A percentile compares a stretch with the other conserved stretches of the same genome.
Conservation (phyloP, 805 yeast species). For the Jamesozyma lodderae region DNA sequence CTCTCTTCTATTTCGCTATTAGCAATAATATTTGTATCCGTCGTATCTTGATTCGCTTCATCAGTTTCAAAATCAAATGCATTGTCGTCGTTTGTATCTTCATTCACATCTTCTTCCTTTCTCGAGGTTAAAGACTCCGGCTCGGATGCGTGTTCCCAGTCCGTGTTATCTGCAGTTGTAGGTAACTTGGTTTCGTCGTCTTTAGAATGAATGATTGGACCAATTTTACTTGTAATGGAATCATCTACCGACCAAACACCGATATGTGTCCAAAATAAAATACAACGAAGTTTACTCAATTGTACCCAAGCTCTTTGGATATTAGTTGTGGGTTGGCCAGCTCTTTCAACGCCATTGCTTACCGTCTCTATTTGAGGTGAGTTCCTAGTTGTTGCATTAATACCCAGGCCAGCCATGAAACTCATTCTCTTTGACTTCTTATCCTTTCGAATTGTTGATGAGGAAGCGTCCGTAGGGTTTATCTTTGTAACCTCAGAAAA, state of each 20-base stretch:
- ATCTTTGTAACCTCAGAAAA: constrained; percentile 12
- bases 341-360: constrained; percentile 10
- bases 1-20: background rate
- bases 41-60: constrained; percentile 1
- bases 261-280: constrained; percentile 73
- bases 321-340: constrained; percentile 27
- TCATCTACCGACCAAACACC: constrained; percentile 64
- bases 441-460: constrained; percentile 7
- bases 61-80: constrained; percentile 19
- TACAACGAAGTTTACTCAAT: constrained; percentile 52
- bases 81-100: constrained; percentile 9
- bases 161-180: background rate
- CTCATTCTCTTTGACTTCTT: constrained; percentile 22
- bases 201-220: constrained; percentile 15
- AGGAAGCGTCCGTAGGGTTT: background rate
- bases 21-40: background rate
- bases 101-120: background rate
- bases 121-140: constrained; percentile 7
- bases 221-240: constrained; percentile 18
- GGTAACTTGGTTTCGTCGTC: constrained; percentile 1
- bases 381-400: constrained; percentile 9
- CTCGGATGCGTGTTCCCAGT: constrained; percentile 1
- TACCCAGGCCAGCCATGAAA: constrained; percentile 19
- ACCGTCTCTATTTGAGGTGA: constrained; percentile 12
- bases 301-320: constrained; percentile 55